Conservation (phyloP, 208 protist genomes). For the Acanthamoeba culbertsoni region DNA sequence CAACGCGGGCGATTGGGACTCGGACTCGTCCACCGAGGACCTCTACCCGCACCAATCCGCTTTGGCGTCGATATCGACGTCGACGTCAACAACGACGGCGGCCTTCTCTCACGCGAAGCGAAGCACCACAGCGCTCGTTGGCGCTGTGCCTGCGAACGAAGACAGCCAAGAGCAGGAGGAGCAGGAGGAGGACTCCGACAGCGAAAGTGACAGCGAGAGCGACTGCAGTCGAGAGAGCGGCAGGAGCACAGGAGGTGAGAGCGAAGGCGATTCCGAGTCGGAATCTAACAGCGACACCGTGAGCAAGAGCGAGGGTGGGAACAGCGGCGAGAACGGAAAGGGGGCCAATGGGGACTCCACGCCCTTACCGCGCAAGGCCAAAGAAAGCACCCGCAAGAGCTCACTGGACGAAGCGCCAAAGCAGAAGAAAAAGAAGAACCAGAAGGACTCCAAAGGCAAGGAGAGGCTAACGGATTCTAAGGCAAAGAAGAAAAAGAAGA, state of each 20-base stretch:
- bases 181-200: not conserved
- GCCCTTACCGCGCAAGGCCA: too few relatives aligned
- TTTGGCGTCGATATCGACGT: not conserved
- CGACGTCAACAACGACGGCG: not conserved
- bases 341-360: too few relatives aligned
- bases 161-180: not conserved
- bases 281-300: not conserved
- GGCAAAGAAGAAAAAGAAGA: not conserved
- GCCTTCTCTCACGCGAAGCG: not conserved
- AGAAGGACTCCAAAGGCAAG: too few relatives aligned
- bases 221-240: not conserved
- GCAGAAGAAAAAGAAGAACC: too few relatives aligned
- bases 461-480: not conserved
- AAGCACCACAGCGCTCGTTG: not conserved
- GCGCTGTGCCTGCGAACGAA: too few relatives aligned
- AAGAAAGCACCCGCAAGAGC: too few relatives aligned
- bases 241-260: not conserved
- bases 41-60: not conserved
- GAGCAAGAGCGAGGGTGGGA: not conserved
- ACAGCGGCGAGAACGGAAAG: too few relatives aligned
- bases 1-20: not conserved
- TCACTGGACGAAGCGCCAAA: too few relatives aligned
- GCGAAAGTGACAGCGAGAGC: not conserved
- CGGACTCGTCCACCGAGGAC: conserved; percentile 10
- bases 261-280: not conserved